Base-by-base conservation (phyloP, 352 stramenopile species). In the Phytophthora constricta region DNA sequence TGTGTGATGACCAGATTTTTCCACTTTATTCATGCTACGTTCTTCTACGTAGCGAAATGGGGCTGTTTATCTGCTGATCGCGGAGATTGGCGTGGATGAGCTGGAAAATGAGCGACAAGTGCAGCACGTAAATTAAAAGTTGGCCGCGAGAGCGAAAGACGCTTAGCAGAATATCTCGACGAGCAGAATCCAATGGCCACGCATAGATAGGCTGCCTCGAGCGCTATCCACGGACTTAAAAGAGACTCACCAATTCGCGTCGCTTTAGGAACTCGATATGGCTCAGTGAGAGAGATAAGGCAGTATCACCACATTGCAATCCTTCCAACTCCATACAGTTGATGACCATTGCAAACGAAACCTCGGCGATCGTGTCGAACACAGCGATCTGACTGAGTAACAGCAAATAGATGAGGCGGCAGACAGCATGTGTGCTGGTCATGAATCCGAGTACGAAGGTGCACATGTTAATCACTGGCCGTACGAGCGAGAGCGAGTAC, bases 391-490 rank as follows among this genome's bases (percentile, higher is more conserved):
- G 64, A n/a, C 50, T 59, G 1, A 86, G 53, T 9, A 84, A 16
- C 33, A 72, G 9, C 13, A 89, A 28, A 17, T 76, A 82, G 1
- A 69, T 43, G 19, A 84, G 41, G 16, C 81, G 79, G 59, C 83
- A 92, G n/a, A 75, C 77, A 16, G 77, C 67, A 53, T 92, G 79
- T 7, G 79, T 87, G 78, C 86, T 90, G 59, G 79, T 90, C 77
- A 85, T 89, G 61, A 92, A 92, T 27, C 77, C 80, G 28, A 90
- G 62, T 17, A 85, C 57, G 51, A 80, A 85, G 5, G 63, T 65
- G 52, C 77, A 87, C 25, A 85, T 33, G 45, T 85, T 86, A 20
- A 61, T 52, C 16, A 81, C 70, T 1, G 80, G 75, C 3, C 82
- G 82, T 16, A 79, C 65, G 47, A 89, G 58, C 17, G 72, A 77